phyloP scores from a whole-genome alignment of 2,329 filamentous ascomycete genomes.

The Cytospora leucostoma region DNA sequence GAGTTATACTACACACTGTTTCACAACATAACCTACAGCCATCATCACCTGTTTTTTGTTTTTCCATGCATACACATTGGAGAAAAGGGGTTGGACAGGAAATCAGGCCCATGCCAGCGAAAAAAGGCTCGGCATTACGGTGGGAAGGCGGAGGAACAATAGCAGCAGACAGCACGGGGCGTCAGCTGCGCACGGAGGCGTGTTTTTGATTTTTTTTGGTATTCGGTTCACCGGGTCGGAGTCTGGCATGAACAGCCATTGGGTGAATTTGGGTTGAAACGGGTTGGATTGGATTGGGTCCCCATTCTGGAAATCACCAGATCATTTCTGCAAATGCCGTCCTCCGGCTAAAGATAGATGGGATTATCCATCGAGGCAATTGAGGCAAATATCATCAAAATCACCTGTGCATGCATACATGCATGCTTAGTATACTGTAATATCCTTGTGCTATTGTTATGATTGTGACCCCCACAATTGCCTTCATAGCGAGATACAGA shows the following conservation, averaged over 20 bases:
- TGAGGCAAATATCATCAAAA: background rate
- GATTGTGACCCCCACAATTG: background rate
- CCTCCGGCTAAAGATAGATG: background rate
- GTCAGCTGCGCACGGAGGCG: background rate
- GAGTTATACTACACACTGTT: background rate
- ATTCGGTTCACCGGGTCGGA: background rate
- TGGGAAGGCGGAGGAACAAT: background rate
- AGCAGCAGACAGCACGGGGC: background rate
- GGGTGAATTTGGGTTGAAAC: background rate
- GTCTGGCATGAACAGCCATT: background rate
- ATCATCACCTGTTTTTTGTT: background rate
- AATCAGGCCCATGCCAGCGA: background rate
- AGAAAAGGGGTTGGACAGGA: background rate
- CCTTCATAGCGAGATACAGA: background rate
- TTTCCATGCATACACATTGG: background rate
- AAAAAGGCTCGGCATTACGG: background rate
- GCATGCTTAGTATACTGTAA: background rate
- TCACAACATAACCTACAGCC: background rate
- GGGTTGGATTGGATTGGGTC: background rate
- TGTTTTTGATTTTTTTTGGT: background rate
- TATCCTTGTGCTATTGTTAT: background rate
- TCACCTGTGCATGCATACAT: background rate
- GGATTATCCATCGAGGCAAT: background rate
- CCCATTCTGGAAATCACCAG: background rate
- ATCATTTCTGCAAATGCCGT: background rate